Conservation (phyloP, 176 grass and related monocot genomes). For the Oryza glaberrima region DNA sequence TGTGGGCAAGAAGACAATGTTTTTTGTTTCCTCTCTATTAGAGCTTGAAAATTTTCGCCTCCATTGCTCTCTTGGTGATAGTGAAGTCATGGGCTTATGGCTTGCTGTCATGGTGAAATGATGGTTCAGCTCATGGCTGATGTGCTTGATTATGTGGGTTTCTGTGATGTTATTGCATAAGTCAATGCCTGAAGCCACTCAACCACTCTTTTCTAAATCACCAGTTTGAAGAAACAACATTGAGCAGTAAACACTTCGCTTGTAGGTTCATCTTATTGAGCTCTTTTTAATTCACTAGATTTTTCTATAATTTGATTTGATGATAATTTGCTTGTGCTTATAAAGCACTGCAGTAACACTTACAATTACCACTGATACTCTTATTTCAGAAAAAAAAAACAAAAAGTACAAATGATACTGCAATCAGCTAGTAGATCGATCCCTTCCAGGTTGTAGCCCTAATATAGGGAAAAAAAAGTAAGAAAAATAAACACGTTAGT, state of each 20-base stretch:
- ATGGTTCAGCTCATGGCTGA: neutral
- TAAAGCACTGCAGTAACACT: neutral
- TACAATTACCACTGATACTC: neutral
- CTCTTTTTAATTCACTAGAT: neutral
- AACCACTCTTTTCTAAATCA: neutral
- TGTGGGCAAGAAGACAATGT: conserved; percentile 23
- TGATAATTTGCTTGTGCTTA: no score
- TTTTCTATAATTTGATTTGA: neutral
- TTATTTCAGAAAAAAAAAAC: neutral
- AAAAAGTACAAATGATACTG: neutral
- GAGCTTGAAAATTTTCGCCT: neutral
- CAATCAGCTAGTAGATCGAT: neutral
- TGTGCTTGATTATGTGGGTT: neutral
- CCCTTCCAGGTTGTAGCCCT: neutral
- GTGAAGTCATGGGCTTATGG: neutral
- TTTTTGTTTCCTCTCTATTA: conserved; percentile 3
- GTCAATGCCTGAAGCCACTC: no score
- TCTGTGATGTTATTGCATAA: neutral
- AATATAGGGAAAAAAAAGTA: no score
- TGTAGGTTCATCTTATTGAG: no score
- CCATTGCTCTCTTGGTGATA: neutral
- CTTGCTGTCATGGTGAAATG: neutral
- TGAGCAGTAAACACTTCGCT: no score
- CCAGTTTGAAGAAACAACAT: neutral
- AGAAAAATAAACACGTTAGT: no score